A percentile compares a stretch with the other conserved stretches of the same genome.
Evolutionary conservation across 306 rosid species (phyloP).

Genomic region (Sphenostylis stenocarpa): DNA sequence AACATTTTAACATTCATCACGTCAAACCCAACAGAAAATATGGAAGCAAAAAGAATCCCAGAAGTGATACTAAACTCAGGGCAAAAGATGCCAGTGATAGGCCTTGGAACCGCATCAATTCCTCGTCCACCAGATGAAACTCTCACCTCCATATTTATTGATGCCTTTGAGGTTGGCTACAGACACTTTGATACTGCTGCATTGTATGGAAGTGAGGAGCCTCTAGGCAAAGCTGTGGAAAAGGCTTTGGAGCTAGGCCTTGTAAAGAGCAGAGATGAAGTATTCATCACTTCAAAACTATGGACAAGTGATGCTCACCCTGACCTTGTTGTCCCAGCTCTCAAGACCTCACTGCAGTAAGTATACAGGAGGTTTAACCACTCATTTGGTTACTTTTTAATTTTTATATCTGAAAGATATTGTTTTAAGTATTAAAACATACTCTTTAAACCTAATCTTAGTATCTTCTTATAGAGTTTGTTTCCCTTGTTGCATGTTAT

Average conservation of each 20-base stretch:
- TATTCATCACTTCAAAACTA: conserved; percentile 60
- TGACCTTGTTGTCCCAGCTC: conserved; percentile 53
- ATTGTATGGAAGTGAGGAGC: conserved; percentile 36
- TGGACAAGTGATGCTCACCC: conserved; percentile 48
- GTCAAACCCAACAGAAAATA: neutral
- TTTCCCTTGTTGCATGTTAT: neutral
- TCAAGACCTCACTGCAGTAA: conserved; percentile 47
- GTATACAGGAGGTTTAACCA: neutral
- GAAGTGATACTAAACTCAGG: conserved; percentile 37
- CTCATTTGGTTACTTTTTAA: neutral
- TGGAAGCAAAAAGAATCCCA: conserved; percentile 31
- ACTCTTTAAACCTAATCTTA: neutral
- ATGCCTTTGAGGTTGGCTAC: conserved; percentile 28
- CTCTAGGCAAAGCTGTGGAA: conserved; percentile 44
- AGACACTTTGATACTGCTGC: conserved; percentile 47
- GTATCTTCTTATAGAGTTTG: neutral
- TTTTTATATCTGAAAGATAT: too few relatives aligned
- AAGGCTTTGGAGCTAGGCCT: conserved; percentile 44
- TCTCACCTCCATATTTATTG: conserved; percentile 22
- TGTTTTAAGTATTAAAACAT: too few relatives aligned
- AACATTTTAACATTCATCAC: neutral
- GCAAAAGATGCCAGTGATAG: conserved; percentile 33
- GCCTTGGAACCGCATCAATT: conserved; percentile 28
- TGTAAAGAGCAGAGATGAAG: conserved; percentile 41
- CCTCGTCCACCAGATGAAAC: conserved; percentile 34